phyloP scores from a whole-genome alignment of 345 rosid species.

The Gossypium thurberi region DNA sequence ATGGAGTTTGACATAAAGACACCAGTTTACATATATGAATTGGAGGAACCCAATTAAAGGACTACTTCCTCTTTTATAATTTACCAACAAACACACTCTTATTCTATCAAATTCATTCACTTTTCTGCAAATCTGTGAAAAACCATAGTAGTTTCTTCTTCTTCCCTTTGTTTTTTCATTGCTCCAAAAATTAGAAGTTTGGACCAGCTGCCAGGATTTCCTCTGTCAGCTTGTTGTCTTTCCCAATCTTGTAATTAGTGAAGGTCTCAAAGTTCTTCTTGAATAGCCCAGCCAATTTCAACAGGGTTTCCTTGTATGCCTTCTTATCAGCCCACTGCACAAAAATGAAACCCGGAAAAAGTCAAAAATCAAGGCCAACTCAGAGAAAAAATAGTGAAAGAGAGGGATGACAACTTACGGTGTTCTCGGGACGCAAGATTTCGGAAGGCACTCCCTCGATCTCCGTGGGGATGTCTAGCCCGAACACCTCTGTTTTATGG shows the following conservation, averaged over 20 bases:
- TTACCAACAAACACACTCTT: background rate
- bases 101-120: background rate
- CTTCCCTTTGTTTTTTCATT: background rate
- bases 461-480: constrained; percentile 74
- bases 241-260: constrained; percentile 71
- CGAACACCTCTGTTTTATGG: constrained; percentile 71
- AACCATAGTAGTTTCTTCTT: background rate
- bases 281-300: constrained; percentile 86
- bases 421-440: constrained; percentile 69
- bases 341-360: background rate
- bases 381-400: background rate
- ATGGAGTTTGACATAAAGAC: background rate
- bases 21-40: background rate
- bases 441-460: constrained; percentile 81
- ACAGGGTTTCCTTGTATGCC: constrained; percentile 66
- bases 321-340: constrained; percentile 81
- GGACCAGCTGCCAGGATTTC: constrained; percentile 94
- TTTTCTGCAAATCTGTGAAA: background rate
- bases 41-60: too few relatives aligned
- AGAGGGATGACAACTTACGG: constrained; percentile 38
- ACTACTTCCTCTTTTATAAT: background rate
- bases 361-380: background rate
- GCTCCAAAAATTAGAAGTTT: constrained; percentile 26
- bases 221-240: constrained; percentile 63
- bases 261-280: constrained; percentile 74